Conservation (phyloP, 129 eudicot species). For the Chrysanthemum makinoi region DNA sequence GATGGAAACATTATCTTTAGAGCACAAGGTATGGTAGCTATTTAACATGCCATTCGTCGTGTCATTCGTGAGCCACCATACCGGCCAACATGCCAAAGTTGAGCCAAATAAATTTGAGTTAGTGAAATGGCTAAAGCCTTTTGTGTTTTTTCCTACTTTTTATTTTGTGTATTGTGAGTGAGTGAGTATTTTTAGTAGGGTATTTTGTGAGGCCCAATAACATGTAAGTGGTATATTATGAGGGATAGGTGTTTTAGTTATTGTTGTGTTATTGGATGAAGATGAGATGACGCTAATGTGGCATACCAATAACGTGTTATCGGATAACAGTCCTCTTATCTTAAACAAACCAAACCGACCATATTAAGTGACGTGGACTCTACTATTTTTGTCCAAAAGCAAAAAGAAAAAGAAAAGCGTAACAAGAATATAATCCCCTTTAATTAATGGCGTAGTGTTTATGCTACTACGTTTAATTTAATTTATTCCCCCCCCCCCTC, state of each 20-base stretch:
- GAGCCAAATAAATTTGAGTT: too few species aligned
- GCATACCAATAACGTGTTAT: too few species aligned
- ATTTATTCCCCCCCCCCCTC: not conserved
- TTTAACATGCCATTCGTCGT: accelerated
- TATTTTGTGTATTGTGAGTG: too few species aligned
- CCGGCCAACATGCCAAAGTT: too few species aligned
- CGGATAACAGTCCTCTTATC: not conserved
- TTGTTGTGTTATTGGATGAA: too few species aligned
- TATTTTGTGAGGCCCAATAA: too few species aligned
- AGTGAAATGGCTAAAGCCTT: too few species aligned
- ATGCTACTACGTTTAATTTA: not conserved
- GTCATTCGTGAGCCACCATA: accelerated
- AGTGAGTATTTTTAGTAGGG: too few species aligned
- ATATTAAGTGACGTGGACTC: not conserved
- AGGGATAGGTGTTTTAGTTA: too few species aligned
- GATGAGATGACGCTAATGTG: too few species aligned
- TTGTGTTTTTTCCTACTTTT: too few species aligned
- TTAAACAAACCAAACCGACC: constrained; percentile 12
- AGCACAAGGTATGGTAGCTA: accelerated
- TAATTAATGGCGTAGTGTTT: constrained; percentile 34
- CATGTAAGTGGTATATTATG: too few species aligned
- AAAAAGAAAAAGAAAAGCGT: constrained; percentile 6
- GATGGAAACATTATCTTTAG: not conserved
- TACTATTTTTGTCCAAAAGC: constrained; percentile 33
- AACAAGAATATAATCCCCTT: constrained; percentile 8